These are phyloP conservation scores for Exophiala sp. DNA, from an alignment of 2,329 filamentous ascomycete species.

Conservation along the genomic window DNA sequence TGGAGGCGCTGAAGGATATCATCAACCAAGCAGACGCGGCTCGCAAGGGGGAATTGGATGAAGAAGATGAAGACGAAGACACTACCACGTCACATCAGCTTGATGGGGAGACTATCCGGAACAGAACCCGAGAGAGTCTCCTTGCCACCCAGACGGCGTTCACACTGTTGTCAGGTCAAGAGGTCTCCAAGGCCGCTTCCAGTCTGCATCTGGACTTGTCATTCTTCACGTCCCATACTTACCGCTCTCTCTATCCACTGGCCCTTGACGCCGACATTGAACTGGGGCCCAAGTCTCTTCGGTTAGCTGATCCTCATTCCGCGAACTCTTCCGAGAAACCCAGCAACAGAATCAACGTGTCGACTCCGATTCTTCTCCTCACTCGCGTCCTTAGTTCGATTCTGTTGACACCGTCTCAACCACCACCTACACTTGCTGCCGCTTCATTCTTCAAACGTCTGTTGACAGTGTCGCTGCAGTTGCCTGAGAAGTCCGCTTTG, in stretches of 20 bases:
- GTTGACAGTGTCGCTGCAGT: slow-evolving; percentile 70
- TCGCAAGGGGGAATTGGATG: slow-evolving; percentile 41
- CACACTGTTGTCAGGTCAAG: slow-evolving; percentile 90
- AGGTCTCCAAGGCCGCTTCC: slow-evolving; percentile 75
- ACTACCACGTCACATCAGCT: slow-evolving; percentile 41
- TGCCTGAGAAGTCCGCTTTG: slow-evolving; percentile 82
- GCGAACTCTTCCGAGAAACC: slow-evolving; percentile 26
- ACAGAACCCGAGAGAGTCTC: slow-evolving; percentile 77
- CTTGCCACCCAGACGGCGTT: slow-evolving; percentile 96
- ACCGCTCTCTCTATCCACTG: slow-evolving; percentile 72
- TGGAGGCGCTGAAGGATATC: slow-evolving; percentile 90
- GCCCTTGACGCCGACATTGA: slow-evolving; percentile 82
- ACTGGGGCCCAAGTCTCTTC: slow-evolving; percentile 65
- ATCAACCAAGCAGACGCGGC: slow-evolving; percentile 63
- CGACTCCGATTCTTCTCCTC: slow-evolving; percentile 88
- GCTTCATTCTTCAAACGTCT: slow-evolving; percentile 91
- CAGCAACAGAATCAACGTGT: slow-evolving; percentile 76
- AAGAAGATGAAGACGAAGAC: slow-evolving; percentile 46
- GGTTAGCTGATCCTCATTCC: slow-evolving; percentile 61
- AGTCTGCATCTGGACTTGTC: slow-evolving; percentile 82
- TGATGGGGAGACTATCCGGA: slow-evolving; percentile 54
- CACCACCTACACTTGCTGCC: slow-evolving; percentile 68
- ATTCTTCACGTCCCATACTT: slow-evolving; percentile 93
- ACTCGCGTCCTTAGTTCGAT: slow-evolving; percentile 78
- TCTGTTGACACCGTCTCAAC: slow-evolving; percentile 67